Percentiles rank a stretch among this genome's conserved stretches.
Evolutionary conservation across 192 early-diverging fungal genomes (phyloP).

Genomic region (Lobosporangium transversale): DNA sequence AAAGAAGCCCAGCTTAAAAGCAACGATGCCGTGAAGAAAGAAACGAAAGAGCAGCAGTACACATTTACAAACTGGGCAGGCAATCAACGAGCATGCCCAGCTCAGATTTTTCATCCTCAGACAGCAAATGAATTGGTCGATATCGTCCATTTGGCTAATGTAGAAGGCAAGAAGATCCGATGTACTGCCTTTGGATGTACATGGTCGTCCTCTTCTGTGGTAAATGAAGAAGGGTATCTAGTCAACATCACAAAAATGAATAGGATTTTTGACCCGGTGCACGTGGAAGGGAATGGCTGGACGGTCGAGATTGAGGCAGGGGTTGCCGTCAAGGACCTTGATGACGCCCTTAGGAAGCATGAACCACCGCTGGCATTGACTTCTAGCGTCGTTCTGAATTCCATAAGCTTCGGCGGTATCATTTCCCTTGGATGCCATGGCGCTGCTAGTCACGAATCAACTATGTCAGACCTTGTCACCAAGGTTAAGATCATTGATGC

Average conservation of each 20-base stretch:
- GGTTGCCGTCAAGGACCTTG: constrained; percentile 22
- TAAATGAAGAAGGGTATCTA: constrained; percentile 19
- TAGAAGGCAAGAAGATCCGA: constrained; percentile 23
- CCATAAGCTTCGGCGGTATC: constrained; percentile 25
- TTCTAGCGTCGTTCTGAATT: constrained; percentile 29
- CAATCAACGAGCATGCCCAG: constrained; percentile 24
- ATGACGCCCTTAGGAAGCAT: constrained; percentile 22
- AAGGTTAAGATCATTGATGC: constrained; percentile 42
- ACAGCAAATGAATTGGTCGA: constrained; percentile 25
- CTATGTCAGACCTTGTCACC: constrained; percentile 40
- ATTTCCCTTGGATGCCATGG: constrained; percentile 44
- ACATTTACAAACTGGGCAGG: constrained; percentile 50
- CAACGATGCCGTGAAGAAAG: no score
- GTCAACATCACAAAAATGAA: constrained; percentile 26
- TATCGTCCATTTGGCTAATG: constrained; percentile 25
- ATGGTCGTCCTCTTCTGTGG: constrained; percentile 31
- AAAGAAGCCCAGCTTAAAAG: no score
- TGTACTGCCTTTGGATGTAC: constrained; percentile 36
- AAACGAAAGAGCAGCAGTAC: no score
- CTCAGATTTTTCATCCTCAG: constrained; percentile 31
- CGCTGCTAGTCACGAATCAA: constrained; percentile 24
- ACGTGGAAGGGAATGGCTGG: constrained; percentile 5
- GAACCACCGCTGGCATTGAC: constrained; percentile 46
- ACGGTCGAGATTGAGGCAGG: constrained; percentile 45
- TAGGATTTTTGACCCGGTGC: constrained; percentile 3